These are phyloP conservation scores for Pisolithus sp. DNA, from an alignment of 768 basidiomycete genomes.

Conservation along the genomic window DNA sequence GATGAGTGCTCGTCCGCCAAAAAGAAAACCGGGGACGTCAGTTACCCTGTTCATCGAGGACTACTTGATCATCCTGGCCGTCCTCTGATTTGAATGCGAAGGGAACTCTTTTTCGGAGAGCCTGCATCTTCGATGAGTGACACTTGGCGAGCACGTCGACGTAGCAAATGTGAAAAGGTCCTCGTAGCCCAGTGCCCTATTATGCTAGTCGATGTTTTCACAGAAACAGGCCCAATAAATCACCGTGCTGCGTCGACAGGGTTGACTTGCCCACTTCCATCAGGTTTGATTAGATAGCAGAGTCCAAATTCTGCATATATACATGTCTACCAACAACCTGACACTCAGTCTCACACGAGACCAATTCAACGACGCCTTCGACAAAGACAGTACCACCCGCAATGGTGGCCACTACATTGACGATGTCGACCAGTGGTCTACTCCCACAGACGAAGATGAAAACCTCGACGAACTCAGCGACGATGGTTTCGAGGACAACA, in stretches of 20 bases:
- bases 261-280: too few species aligned
- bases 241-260: too few species aligned
- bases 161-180: too few species aligned
- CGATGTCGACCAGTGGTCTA: slow-evolving; percentile 27
- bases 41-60: slow-evolving; percentile 53
- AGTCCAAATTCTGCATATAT: neutral
- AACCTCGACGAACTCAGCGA: slow-evolving; percentile 33
- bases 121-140: slow-evolving; percentile 15
- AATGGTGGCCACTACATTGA: slow-evolving; percentile 41
- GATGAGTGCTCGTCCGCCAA: neutral
- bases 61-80: slow-evolving; percentile 20
- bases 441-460: slow-evolving; percentile 18
- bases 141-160: too few species aligned
- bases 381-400: slow-evolving; percentile 14
- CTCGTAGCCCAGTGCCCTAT: neutral
- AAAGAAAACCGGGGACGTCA: neutral
- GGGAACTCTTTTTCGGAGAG: slow-evolving; percentile 40
- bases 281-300: slow-evolving; percentile 1
- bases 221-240: slow-evolving; percentile 3
- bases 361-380: slow-evolving; percentile 59
- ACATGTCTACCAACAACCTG: slow-evolving; percentile 12
- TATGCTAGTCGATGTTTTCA: neutral
- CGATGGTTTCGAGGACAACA: slow-evolving; percentile 47
- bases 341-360: slow-evolving; percentile 34
- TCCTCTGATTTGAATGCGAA: slow-evolving; percentile 34